phyloP scores from a whole-genome alignment of 1,284 basidiomycete genomes.

The Somion occarium region DNA sequence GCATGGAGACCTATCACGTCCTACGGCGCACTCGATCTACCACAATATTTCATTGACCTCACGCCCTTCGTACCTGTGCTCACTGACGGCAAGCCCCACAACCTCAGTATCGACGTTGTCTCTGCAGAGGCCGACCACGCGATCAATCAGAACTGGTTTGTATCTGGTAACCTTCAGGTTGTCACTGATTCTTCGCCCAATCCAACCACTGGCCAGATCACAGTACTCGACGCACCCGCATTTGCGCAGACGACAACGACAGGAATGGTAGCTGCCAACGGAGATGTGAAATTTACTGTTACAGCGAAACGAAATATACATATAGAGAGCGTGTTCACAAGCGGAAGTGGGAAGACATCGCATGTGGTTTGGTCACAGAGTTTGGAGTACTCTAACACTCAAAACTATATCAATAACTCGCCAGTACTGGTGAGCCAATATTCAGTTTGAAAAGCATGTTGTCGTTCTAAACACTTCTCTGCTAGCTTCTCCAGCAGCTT shows the following conservation, averaged over 20 bases:
- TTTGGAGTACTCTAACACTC: slow-evolving; percentile 48
- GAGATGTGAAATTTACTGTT: slow-evolving; percentile 51
- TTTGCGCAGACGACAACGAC: slow-evolving; percentile 50
- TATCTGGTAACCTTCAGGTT: slow-evolving; percentile 69
- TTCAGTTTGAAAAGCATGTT: background rate
- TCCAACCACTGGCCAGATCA: slow-evolving; percentile 67
- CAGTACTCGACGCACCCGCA: slow-evolving; percentile 46
- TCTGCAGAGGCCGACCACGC: slow-evolving; percentile 65
- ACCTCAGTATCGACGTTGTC: slow-evolving; percentile 64
- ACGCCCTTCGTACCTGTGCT: slow-evolving; percentile 75
- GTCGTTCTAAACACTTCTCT: background rate
- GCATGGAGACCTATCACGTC: slow-evolving; percentile 79
- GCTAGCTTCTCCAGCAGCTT: slow-evolving; percentile 40
- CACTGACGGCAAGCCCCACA: slow-evolving; percentile 64
- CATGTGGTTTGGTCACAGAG: slow-evolving; percentile 52
- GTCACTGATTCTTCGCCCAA: slow-evolving; percentile 56
- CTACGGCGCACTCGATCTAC: slow-evolving; percentile 74
- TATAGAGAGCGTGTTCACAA: slow-evolving; percentile 53
- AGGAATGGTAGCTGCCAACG: slow-evolving; percentile 36
- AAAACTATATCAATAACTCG: slow-evolving; percentile 46
- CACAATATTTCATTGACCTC: slow-evolving; percentile 74
- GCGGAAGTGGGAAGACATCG: slow-evolving; percentile 50
- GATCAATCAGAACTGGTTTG: slow-evolving; percentile 73
- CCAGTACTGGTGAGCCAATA: slow-evolving; percentile 39
- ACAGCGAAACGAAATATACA: slow-evolving; percentile 47